Evolutionary conservation across 805 yeast genomes (phyloP).

Genomic region (Myxozyma neotropica): DNA sequence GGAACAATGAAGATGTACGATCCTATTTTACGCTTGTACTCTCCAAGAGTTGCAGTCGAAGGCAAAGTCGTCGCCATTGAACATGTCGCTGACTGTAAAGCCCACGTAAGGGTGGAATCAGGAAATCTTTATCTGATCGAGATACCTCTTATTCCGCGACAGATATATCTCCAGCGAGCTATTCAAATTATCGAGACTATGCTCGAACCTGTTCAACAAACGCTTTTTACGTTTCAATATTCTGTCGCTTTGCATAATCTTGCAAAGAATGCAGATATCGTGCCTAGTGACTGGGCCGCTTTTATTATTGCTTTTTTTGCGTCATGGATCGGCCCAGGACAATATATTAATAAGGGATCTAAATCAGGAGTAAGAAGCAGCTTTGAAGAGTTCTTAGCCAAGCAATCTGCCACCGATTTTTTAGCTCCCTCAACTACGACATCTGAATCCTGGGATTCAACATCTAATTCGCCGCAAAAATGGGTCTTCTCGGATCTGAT

Average conservation of each 20-base stretch:
- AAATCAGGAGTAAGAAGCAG: background rate
- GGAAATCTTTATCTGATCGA: slow-evolving; percentile 3
- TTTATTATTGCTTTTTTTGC: slow-evolving; percentile 27
- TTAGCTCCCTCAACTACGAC: background rate
- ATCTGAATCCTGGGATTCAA: background rate
- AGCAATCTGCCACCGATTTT: background rate
- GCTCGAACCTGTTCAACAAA: slow-evolving; percentile 16
- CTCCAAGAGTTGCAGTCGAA: slow-evolving; percentile 38
- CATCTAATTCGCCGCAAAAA: background rate
- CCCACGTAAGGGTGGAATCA: slow-evolving; percentile 7
- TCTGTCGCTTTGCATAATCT: slow-evolving; percentile 16
- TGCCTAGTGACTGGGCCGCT: slow-evolving; percentile 28
- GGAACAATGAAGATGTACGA: slow-evolving; percentile 49
- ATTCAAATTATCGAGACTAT: slow-evolving; percentile 6
- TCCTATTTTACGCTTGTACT: slow-evolving; percentile 57
- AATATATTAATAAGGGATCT: background rate
- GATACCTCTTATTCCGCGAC: slow-evolving; percentile 6
- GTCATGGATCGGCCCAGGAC: slow-evolving; percentile 31
- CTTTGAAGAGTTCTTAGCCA: background rate
- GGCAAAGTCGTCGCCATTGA: background rate
- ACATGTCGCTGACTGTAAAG: background rate
- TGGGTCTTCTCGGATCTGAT: slow-evolving; percentile 3
- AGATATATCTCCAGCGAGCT: slow-evolving; percentile 3
- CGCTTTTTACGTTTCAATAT: slow-evolving; percentile 4
- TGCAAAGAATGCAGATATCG: background rate